Percentiles rank a stretch among this genome's conserved stretches.
Evolutionary conservation across 2,329 filamentous ascomycete genomes (phyloP).

Genomic region (Colletotrichum ledebouriae): DNA sequence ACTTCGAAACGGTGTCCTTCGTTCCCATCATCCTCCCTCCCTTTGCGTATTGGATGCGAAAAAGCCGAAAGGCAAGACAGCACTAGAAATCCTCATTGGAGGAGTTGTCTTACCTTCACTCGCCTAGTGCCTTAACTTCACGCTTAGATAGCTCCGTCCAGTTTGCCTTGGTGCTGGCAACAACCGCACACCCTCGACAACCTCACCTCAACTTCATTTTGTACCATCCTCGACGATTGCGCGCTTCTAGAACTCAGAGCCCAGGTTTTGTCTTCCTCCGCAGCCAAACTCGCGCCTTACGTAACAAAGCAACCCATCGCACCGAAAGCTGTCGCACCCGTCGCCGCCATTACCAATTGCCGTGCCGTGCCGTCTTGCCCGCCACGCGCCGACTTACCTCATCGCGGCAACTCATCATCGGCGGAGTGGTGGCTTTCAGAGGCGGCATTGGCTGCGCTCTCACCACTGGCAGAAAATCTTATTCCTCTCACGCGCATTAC

Average conservation of each 20-base stretch:
- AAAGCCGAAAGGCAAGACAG: slow-evolving; percentile 3
- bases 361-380: slow-evolving; percentile 15
- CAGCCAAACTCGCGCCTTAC: not conserved
- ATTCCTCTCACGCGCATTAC: slow-evolving; percentile 5
- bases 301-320: slow-evolving; percentile 1
- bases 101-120: slow-evolving; percentile 7
- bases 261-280: not conserved
- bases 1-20: slow-evolving; percentile 30
- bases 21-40: not conserved
- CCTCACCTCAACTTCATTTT: slow-evolving; percentile 2
- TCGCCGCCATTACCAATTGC: slow-evolving; percentile 20
- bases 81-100: not conserved
- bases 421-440: slow-evolving; percentile 13
- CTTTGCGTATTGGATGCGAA: not conserved
- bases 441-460: slow-evolving; percentile 30
- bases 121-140: slow-evolving; percentile 1
- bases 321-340: not conserved
- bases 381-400: slow-evolving; percentile 14
- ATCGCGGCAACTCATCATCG: slow-evolving; percentile 4
- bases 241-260: not conserved
- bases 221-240: slow-evolving; percentile 8
- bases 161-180: not conserved
- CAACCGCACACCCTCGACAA: slow-evolving; percentile 28
- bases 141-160: not conserved
- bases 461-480: slow-evolving; percentile 5